Conservation (phyloP, 192 early-diverging fungal species). For the Podila epigama region DNA sequence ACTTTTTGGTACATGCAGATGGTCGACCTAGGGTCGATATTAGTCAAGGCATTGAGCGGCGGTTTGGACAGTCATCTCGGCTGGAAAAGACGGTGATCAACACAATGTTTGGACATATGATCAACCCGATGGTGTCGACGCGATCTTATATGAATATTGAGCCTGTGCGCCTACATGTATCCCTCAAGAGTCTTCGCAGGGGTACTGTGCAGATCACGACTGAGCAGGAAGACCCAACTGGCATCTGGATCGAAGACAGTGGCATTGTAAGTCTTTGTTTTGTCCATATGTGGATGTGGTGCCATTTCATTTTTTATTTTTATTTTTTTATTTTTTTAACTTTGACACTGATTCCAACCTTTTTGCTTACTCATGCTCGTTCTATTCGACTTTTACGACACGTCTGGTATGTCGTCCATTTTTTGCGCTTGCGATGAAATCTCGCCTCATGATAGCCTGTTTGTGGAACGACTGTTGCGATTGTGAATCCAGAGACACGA, state of each 20-base stretch:
- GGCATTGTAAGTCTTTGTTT: conserved; percentile 59
- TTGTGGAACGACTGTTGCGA: conserved; percentile 77
- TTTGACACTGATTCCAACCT: not conserved
- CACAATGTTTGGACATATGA: conserved; percentile 75
- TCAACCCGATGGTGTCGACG: conserved; percentile 84
- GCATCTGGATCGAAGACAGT: conserved; percentile 70
- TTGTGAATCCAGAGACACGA: conserved; percentile 81
- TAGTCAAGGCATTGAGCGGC: conserved; percentile 61
- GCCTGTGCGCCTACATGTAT: conserved; percentile 71
- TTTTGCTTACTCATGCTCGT: too few species aligned
- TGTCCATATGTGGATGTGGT: not conserved
- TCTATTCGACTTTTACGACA: too few species aligned
- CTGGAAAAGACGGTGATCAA: conserved; percentile 75
- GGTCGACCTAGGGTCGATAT: conserved; percentile 42
- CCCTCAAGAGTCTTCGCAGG: conserved; percentile 68
- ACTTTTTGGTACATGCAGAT: conserved; percentile 38
- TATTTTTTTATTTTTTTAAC: not conserved
- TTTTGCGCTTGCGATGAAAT: too few species aligned
- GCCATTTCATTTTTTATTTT: not conserved
- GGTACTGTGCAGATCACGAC: conserved; percentile 67
- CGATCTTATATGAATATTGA: conserved; percentile 81
- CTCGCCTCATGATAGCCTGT: conserved; percentile 18
- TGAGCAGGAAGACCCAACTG: conserved; percentile 59
- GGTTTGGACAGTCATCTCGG: conserved; percentile 67
- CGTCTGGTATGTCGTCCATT: too few species aligned